phyloP scores from a whole-genome alignment of 345 rosid species.

The Salix viminalis region DNA sequence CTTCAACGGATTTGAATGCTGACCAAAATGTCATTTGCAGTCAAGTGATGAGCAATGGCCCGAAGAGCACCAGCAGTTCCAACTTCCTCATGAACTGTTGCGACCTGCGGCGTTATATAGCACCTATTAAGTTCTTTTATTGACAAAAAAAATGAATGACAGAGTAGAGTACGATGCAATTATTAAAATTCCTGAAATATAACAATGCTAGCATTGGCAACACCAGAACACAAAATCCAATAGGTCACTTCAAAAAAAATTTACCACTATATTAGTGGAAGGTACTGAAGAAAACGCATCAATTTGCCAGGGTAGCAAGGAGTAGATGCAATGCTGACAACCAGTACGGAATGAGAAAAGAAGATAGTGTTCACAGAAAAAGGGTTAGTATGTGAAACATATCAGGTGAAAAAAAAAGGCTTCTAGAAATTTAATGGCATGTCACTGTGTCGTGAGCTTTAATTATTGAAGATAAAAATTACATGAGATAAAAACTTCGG shows the following conservation, averaged over 20 bases:
- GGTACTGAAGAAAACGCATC: too few species aligned
- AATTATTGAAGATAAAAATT: not conserved
- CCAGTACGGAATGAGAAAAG: too few species aligned
- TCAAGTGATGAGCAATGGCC: constrained; percentile 79
- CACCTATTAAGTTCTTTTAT: not conserved
- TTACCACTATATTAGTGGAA: too few species aligned
- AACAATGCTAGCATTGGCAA: not conserved
- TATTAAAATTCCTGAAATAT: not conserved
- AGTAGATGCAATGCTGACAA: too few species aligned
- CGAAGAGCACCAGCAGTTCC: constrained; percentile 95
- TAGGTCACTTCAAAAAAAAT: not conserved
- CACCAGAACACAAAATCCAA: not conserved
- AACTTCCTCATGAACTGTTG: constrained; percentile 84
- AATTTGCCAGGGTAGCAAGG: too few species aligned
- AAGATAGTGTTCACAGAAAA: not conserved
- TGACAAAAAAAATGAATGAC: not conserved
- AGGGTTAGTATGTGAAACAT: not conserved
- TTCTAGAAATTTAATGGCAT: not conserved
- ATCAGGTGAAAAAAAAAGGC: not conserved
- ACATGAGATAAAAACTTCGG: not conserved
- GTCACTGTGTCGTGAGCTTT: not conserved
- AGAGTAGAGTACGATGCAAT: not conserved
- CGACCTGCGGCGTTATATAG: constrained; percentile 50
- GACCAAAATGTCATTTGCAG: constrained; percentile 90
- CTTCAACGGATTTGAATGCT: constrained; percentile 18